Conservation (phyloP, 2,329 filamentous ascomycete genomes). For the Tothia fuscella region DNA sequence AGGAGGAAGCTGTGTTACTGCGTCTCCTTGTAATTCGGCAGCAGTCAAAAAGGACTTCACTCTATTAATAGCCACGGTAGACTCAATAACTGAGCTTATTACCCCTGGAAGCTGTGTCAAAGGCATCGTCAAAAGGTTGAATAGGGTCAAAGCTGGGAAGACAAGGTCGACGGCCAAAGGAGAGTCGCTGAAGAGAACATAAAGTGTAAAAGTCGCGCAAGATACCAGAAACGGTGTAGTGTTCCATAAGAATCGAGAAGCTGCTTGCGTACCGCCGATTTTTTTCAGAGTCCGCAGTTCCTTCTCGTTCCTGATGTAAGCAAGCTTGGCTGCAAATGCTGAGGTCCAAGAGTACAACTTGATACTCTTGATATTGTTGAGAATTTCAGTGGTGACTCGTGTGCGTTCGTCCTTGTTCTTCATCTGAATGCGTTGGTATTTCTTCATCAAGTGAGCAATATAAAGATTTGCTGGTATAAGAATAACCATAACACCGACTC, state of each 20-base stretch:
- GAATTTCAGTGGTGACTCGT: slow-evolving; percentile 6
- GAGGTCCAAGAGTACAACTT: slow-evolving; percentile 9
- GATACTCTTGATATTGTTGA: slow-evolving; percentile 11
- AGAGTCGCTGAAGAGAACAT: slow-evolving; percentile 4
- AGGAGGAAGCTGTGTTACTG: background rate
- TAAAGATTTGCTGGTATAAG: slow-evolving; percentile 6
- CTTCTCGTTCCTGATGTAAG: slow-evolving; percentile 7
- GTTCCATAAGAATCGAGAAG: slow-evolving; percentile 9
- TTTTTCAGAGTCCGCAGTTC: slow-evolving; percentile 7
- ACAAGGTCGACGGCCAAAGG: slow-evolving; percentile 8
- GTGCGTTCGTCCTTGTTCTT: slow-evolving; percentile 9
- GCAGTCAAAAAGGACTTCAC: slow-evolving; percentile 3
- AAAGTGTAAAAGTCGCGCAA: slow-evolving; percentile 7
- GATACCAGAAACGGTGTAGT: slow-evolving; percentile 8
- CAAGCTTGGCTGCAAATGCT: slow-evolving; percentile 7
- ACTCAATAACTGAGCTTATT: slow-evolving; percentile 8
- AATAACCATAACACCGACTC: slow-evolving; percentile 4
- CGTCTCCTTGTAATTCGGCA: slow-evolving; percentile 4
- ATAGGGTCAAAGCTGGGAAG: slow-evolving; percentile 8
- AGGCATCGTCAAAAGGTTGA: slow-evolving; percentile 9
- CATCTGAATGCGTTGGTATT: slow-evolving; percentile 7
- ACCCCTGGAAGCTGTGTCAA: slow-evolving; percentile 5
- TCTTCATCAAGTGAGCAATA: slow-evolving; percentile 7
- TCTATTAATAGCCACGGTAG: slow-evolving; percentile 2
- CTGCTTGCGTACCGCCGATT: slow-evolving; percentile 8